These are phyloP conservation scores for Lasiosphaeris hirsuta DNA, from an alignment of 495 filamentous ascomycete species.

Conservation along the genomic window DNA sequence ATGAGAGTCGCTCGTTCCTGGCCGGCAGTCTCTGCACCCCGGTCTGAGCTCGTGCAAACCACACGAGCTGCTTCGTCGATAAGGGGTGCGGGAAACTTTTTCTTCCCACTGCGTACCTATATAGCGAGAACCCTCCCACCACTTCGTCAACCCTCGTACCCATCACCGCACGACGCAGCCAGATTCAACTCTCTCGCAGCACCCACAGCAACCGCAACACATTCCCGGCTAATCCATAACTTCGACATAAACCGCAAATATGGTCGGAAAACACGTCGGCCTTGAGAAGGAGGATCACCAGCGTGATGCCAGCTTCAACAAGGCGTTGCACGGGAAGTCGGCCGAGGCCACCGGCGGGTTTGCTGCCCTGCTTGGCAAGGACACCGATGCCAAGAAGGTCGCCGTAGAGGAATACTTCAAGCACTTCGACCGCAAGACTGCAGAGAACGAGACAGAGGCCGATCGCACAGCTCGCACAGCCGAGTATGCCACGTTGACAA, in stretches of 20 bases:
- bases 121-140: constrained; percentile 1
- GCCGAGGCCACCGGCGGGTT: constrained; percentile 68
- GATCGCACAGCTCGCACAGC: constrained; percentile 77
- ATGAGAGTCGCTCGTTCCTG: constrained; percentile 3
- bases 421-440: constrained; percentile 95
- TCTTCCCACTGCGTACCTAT: constrained; percentile 5
- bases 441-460: constrained; percentile 75
- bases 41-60: constrained; percentile 3
- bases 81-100: constrained; percentile 17
- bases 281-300: constrained; percentile 82
- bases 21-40: constrained; percentile 4
- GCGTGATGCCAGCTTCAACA: constrained; percentile 92
- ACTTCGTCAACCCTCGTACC: background rate
- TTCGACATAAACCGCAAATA: constrained; percentile 39
- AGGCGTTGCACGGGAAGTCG: constrained; percentile 86
- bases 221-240: background rate
- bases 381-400: constrained; percentile 74
- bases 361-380: constrained; percentile 80
- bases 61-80: background rate
- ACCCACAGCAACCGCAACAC: background rate
- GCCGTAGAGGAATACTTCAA: constrained; percentile 99
- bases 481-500: constrained; percentile 93
- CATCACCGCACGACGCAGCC: background rate
- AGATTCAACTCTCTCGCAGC: constrained; percentile 5
- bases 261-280: constrained; percentile 54